phyloP scores from a whole-genome alignment of 75 land plant genomes.

The Picea sitchensis region DNA sequence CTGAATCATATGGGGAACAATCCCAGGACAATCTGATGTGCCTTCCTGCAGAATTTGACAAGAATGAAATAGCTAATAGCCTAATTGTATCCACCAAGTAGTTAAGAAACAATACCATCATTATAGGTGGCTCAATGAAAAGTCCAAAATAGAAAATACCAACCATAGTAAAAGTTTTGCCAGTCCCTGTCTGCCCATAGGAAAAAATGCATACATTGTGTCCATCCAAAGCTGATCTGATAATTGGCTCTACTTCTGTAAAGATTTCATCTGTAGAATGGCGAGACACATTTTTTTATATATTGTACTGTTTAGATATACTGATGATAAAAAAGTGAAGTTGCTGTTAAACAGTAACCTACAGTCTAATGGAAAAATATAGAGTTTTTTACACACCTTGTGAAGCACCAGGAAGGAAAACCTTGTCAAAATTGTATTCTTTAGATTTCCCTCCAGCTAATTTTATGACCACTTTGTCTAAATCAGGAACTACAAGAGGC shows the following conservation, averaged over 20 bases:
- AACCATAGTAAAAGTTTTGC: constrained; percentile 90
- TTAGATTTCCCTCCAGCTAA: constrained; percentile 33
- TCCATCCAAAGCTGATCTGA: constrained; percentile 81
- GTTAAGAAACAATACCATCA: neutral
- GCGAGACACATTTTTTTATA: neutral
- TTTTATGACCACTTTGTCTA: constrained; percentile 27
- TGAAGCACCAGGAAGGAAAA: constrained; percentile 55
- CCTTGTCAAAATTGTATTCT: constrained; percentile 65
- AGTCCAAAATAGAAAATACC: neutral
- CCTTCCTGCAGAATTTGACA: constrained; percentile 56
- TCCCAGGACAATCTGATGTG: constrained; percentile 49
- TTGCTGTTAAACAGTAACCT: neutral
- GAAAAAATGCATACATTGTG: constrained; percentile 83
- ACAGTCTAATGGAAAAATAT: neutral
- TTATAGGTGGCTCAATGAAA: neutral
- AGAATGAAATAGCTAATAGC: too few relatives aligned
- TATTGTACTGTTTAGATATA: neutral
- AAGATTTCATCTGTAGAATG: constrained; percentile 74
- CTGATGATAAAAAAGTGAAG: neutral
- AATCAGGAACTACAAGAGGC: constrained; percentile 29
- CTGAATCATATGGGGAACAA: constrained; percentile 60
- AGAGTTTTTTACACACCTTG: constrained; percentile 50
- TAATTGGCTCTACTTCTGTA: constrained; percentile 66
- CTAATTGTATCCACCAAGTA: neutral
- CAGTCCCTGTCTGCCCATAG: constrained; percentile 89